Base-by-base conservation (phyloP, 192 early-diverging fungal species). In the Geosiphon pyriformis region DNA sequence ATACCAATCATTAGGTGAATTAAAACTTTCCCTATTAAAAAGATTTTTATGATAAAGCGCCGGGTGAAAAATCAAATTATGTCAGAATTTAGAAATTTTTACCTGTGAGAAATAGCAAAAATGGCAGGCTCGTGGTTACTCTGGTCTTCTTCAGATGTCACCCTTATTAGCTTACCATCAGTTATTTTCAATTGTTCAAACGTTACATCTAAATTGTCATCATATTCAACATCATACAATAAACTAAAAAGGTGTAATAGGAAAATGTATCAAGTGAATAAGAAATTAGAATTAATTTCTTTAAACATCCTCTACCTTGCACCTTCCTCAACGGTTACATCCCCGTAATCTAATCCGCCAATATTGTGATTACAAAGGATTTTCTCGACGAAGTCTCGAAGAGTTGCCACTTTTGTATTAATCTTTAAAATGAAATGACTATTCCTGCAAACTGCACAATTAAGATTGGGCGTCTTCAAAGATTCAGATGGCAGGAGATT, bases 141-240 rank as follows among this genome's bases (percentile, higher is more conserved):
- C 2, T 22, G 11, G 12, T 72, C 82, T 4, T 86, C 74, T 25
- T 90, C 90, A 34, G 81, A 78, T 20, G 81, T 78, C 12, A 92
- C 75, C 29, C 80, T 74, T 35, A 94, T 32, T 18, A 82, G 73
- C 48, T 74, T 75, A 25, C 84, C 84, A 63, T 88, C 74, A 33
- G 64, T 70, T 7, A 97, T 55, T 1, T 78, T 77, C 23, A 96
- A 70, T 1, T 79, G 78, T 20, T 78, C 73, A 51, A 95, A 74
- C 0, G 85, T 69, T 49, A 70, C 72, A 3, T 69, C 72, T 11
- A 80, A 63, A 64, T 93, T 93, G 55, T 96, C 94, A 29, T 94
- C 90, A 65, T 89, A 92, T 30, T 98, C 96, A 10, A 85, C 76
- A 71, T 98, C 94, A 65, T 94, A 94, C 51, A 97, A 68, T 20